These are phyloP conservation scores for Trichophyton rubrum DNA, from an alignment of 2,329 filamentous ascomycete genomes.

Conservation along the genomic window DNA sequence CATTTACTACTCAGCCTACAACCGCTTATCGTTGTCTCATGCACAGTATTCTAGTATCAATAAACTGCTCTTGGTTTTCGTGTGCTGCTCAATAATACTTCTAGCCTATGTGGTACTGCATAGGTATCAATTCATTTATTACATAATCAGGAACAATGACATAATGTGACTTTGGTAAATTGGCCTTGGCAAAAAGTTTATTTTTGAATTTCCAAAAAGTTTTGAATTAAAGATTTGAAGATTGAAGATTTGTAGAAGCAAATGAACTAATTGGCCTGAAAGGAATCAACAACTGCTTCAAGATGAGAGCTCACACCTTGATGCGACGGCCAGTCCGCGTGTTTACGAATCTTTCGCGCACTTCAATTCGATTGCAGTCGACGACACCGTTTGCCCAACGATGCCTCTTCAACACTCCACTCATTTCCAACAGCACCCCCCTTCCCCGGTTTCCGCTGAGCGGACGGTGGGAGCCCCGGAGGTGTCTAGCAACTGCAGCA, in stretches of 20 bases:
- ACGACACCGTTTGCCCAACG: constrained; percentile 27
- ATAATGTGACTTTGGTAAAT: not conserved
- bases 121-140: not conserved
- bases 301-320: constrained; percentile 32
- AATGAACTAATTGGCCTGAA: not conserved
- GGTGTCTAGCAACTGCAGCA: constrained; percentile 32
- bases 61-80: no score
- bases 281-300: not conserved
- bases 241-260: not conserved
- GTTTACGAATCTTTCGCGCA: constrained; percentile 26
- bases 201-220: not conserved
- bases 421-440: constrained; percentile 24
- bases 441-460: constrained; percentile 27
- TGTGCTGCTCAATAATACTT: no score
- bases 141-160: not conserved
- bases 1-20: not conserved
- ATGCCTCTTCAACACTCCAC: constrained; percentile 29
- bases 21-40: not conserved
- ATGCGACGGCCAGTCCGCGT: constrained; percentile 30
- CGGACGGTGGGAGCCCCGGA: constrained; percentile 31
- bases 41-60: not conserved
- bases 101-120: no score
- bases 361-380: constrained; percentile 23
- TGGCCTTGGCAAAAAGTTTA: constrained; percentile 6
- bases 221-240: constrained; percentile 1